These are phyloP conservation scores for Ophiostoma perfectum DNA, from an alignment of 2,329 filamentous ascomycete species.

Conservation along the genomic window DNA sequence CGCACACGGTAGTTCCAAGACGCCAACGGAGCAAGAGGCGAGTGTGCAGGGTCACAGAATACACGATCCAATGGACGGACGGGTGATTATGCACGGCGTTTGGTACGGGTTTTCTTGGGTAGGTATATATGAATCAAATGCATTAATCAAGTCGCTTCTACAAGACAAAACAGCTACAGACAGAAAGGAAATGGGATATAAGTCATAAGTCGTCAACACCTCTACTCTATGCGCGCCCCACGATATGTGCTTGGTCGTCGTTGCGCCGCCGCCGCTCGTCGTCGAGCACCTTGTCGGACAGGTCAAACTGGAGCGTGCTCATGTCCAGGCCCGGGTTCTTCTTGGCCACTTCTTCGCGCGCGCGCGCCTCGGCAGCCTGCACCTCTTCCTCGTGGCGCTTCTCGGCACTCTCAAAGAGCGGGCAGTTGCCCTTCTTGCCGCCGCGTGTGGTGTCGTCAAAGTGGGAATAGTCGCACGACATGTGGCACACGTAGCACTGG, in stretches of 20 bases:
- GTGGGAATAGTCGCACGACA: slow-evolving; percentile 62
- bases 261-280: slow-evolving; percentile 36
- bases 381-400: slow-evolving; percentile 60
- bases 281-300: slow-evolving; percentile 49
- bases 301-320: slow-evolving; percentile 52
- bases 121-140: no score
- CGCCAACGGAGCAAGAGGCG: no score
- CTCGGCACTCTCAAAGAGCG: slow-evolving; percentile 60
- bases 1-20: slow-evolving; percentile 36
- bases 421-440: slow-evolving; percentile 53
- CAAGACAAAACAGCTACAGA: no score
- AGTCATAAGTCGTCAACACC: background rate
- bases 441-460: slow-evolving; percentile 53
- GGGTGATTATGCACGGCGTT: no score
- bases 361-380: slow-evolving; percentile 53
- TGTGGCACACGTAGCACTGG: slow-evolving; percentile 67
- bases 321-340: slow-evolving; percentile 57
- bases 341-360: slow-evolving; percentile 49
- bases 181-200: background rate
- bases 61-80: no score
- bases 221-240: background rate
- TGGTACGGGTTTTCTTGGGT: no score
- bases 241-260: background rate
- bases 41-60: no score
- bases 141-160: no score